Percentiles rank a stretch among this genome's conserved stretches.
Evolutionary conservation across 805 yeast species (phyloP).

Genomic region (Kluyveromyces nonfermentans): DNA sequence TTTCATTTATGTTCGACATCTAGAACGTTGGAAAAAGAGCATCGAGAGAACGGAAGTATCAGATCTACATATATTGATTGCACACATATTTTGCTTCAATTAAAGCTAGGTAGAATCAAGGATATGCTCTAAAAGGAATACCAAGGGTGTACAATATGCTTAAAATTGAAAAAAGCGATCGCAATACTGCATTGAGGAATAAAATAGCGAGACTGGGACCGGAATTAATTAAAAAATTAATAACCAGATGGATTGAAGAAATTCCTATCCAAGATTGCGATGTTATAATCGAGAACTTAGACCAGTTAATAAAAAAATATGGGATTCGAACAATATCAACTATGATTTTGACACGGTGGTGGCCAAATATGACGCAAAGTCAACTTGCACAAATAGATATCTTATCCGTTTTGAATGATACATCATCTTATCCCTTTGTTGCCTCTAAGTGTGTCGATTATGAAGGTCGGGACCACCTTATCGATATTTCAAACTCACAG

Average conservation of each 20-base stretch:
- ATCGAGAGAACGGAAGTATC: too few species aligned
- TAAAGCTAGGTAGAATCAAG: neutral
- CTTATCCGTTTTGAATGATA: constrained; percentile 3
- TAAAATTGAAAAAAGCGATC: neutral
- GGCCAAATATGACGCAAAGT: constrained; percentile 47
- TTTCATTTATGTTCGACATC: too few species aligned
- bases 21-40: too few species aligned
- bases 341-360: constrained; percentile 43
- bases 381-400: constrained; percentile 52
- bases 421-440: neutral
- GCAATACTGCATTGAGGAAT: neutral
- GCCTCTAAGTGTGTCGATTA: neutral
- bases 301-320: constrained; percentile 20
- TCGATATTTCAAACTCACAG: constrained; percentile 37
- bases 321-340: constrained; percentile 31
- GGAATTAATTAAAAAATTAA: neutral
- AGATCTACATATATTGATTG: too few species aligned
- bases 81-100: too few species aligned
- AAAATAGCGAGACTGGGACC: constrained; percentile 1
- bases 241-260: neutral
- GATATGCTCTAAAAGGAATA: neutral
- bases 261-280: constrained; percentile 8
- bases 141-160: neutral
- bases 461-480: constrained; percentile 18
- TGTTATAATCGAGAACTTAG: constrained; percentile 15